Base-by-base conservation (phyloP, 805 yeast species). In the Teunomyces gatunensis region DNA sequence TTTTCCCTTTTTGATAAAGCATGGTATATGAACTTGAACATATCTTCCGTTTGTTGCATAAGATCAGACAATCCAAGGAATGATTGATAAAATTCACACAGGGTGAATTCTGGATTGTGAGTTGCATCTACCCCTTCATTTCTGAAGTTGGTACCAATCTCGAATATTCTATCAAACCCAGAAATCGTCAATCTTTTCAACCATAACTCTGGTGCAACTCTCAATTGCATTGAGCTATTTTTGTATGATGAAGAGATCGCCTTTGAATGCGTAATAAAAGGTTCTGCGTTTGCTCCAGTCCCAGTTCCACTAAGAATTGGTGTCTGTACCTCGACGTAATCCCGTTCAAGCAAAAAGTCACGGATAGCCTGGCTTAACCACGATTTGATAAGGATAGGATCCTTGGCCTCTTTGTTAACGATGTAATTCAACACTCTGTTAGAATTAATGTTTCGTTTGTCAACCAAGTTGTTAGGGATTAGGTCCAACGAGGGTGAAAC, bases 191-290 rank as follows among this genome's bases (percentile, higher is more conserved):
- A 67, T 53, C 87, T 78, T 60, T 94, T 94, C 47, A 94, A 75
- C 97, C 97, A 94, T 33, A 94, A 68, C 59, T 92, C 99, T 0
- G 99, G 99, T 0, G 99, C 97, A 2, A 94, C 92, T 37, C 99
- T 70, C 39, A 94, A 64, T 46, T 80, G 84, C 6, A 89, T 65
- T 10, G 69, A 68, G 1, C 55, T 58, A 1, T 51, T 51, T 21
- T 53, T 46, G 10, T 40, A 41, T 11, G 44, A 39, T 4, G 57
- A 45, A 4, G 66, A 57, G 48, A 74, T 45, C 25, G 74, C 75
- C 35, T 65, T 62, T 36, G 76, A 64, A 1, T 21, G 28, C 1
- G 97, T 89, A 0, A 58, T 59, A 56, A 94, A 94, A 0, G 98
- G 96, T n/a, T 78, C 77, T 0, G 99, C 98, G 56, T 84, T 83